These are phyloP conservation scores for Phyllosticta citriasiana DNA, from an alignment of 2,329 filamentous ascomycete genomes.

Conservation along the genomic window DNA sequence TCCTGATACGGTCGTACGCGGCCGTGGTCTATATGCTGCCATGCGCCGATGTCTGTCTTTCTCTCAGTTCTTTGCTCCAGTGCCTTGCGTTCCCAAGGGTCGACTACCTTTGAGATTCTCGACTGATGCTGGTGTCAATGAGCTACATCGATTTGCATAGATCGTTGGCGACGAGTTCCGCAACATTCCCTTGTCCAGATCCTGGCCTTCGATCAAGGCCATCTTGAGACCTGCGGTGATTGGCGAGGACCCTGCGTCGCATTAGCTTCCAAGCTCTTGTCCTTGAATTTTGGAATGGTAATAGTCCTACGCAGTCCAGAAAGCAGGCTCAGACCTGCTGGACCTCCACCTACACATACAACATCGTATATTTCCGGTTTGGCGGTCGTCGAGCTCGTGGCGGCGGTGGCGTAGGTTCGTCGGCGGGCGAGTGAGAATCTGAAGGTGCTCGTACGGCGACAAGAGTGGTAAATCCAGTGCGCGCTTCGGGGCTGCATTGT, in stretches of 20 bases:
- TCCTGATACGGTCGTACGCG: slow-evolving; percentile 82
- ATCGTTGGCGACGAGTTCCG: slow-evolving; percentile 51
- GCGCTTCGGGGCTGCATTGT: slow-evolving; percentile 1
- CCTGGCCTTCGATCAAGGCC: slow-evolving; percentile 83
- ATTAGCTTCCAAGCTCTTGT: slow-evolving; percentile 12
- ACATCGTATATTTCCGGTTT: slow-evolving; percentile 77
- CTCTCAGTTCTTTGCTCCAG: slow-evolving; percentile 4
- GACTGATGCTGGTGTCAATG: slow-evolving; percentile 81
- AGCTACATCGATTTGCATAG: slow-evolving; percentile 93
- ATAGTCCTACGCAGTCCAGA: slow-evolving; percentile 27
- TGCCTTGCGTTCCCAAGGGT: background rate
- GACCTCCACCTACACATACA: slow-evolving; percentile 81
- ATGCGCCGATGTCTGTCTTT: slow-evolving; percentile 62
- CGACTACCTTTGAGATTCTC: slow-evolving; percentile 55
- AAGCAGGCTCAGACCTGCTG: slow-evolving; percentile 65
- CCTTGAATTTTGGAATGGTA: background rate
- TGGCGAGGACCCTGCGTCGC: slow-evolving; percentile 58
- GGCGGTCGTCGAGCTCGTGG: slow-evolving; percentile 10
- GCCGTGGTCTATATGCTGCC: slow-evolving; percentile 61
- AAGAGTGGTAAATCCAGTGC: slow-evolving; percentile 7
- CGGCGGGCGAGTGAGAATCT: background rate
- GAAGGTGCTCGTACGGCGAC: background rate
- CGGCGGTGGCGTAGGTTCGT: slow-evolving; percentile 17
- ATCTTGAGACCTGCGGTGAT: slow-evolving; percentile 68
- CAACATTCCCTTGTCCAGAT: slow-evolving; percentile 58